Evolutionary conservation across 768 basidiomycete species (phyloP).

Genomic region (Nidularia sp.): DNA sequence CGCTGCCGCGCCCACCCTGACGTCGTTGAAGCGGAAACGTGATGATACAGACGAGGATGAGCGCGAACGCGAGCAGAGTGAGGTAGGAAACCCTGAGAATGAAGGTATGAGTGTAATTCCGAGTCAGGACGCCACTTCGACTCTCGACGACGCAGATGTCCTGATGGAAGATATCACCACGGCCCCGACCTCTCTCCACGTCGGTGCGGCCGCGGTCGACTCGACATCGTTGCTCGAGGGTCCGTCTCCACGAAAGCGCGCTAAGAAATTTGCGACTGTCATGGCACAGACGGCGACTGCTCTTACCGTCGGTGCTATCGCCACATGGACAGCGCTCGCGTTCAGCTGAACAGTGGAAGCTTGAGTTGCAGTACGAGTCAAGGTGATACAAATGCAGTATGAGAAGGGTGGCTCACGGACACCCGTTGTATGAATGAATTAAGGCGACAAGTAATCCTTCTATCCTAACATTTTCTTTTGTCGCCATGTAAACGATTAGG

Average conservation of each 20-base stretch:
- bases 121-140: background rate
- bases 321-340: slow-evolving; percentile 71
- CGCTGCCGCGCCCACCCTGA: slow-evolving; percentile 16
- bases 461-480: too few relatives aligned
- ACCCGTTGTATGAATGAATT: too few relatives aligned
- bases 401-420: too few relatives aligned
- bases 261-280: slow-evolving; percentile 34
- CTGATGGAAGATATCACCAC: slow-evolving; percentile 6
- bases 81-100: slow-evolving; percentile 2
- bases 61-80: slow-evolving; percentile 9
- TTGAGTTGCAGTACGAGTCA: too few relatives aligned
- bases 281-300: slow-evolving; percentile 59
- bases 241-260: slow-evolving; percentile 39
- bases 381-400: too few relatives aligned
- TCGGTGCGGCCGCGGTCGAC: slow-evolving; percentile 8
- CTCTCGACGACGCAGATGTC: background rate
- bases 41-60: slow-evolving; percentile 26
- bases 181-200: slow-evolving; percentile 4
- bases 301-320: slow-evolving; percentile 63
- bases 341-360: slow-evolving; percentile 36
- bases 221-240: slow-evolving; percentile 12
- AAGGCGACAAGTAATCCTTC: too few relatives aligned
- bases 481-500: too few relatives aligned
- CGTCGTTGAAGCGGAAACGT: slow-evolving; percentile 64
- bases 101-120: background rate